phyloP scores from a whole-genome alignment of 179 eudicot genomes.

The Carnegiea gigantea region DNA sequence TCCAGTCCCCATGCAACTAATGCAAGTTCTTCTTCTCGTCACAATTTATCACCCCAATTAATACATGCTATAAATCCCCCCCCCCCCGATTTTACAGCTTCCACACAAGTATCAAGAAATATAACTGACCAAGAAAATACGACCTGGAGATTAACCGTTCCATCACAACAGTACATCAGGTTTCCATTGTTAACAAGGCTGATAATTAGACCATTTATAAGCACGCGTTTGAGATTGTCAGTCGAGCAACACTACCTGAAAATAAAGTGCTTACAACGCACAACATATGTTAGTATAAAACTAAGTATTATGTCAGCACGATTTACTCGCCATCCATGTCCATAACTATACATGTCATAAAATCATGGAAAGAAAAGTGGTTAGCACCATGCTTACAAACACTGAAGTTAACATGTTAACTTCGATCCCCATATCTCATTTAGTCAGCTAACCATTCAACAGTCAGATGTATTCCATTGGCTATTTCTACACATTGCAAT shows the following conservation, averaged over 20 bases:
- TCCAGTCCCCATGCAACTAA: neutral
- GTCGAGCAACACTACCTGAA: neutral
- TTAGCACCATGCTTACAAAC: neutral
- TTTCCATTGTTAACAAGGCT: neutral
- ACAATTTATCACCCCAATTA: neutral
- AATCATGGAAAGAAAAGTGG: neutral
- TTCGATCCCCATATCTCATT: neutral
- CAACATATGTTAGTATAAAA: neutral
- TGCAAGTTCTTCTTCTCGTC: neutral
- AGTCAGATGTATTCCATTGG: neutral
- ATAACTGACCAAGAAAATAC: conserved; percentile 4
- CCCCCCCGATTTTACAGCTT: neutral
- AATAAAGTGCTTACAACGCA: neutral
- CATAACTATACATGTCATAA: conserved; percentile 5
- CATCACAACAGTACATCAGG: neutral
- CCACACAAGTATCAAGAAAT: neutral
- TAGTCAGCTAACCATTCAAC: neutral
- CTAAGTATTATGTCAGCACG: neutral
- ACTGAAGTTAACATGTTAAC: neutral
- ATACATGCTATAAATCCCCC: neutral
- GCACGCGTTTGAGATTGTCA: conserved; percentile 6
- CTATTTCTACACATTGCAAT: neutral
- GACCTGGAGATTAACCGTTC: conserved; percentile 7
- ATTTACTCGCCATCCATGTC: neutral
- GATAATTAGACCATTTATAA: neutral